Percentiles rank a stretch among this genome's conserved stretches.
phyloP scores from a whole-genome alignment of 306 rosid species.

The Boehmeria nivea region DNA sequence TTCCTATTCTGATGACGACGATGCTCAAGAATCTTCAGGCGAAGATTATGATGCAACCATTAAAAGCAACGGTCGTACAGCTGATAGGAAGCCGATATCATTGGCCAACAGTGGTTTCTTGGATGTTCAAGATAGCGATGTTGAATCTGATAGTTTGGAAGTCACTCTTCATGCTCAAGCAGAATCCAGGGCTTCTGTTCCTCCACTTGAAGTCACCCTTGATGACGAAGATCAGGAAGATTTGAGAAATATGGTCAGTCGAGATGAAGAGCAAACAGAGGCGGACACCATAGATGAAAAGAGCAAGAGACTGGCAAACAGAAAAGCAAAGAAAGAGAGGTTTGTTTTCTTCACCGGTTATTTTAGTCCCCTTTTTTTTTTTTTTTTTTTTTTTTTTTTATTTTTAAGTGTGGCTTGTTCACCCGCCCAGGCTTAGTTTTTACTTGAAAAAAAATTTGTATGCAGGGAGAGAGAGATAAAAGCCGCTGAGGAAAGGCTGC shows the following conservation, averaged over 20 bases:
- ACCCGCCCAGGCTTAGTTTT: too few relatives aligned
- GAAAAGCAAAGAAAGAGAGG: slow-evolving; percentile 70
- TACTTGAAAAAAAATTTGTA: neutral
- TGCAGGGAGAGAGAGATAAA: slow-evolving; percentile 70
- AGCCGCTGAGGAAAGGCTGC: slow-evolving; percentile 76
- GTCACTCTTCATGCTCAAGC: slow-evolving; percentile 43
- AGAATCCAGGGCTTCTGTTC: slow-evolving; percentile 70
- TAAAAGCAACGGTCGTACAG: too few relatives aligned
- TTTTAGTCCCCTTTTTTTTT: neutral
- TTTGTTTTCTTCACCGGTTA: slow-evolving; percentile 14
- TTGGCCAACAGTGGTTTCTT: neutral
- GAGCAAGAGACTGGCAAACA: slow-evolving; percentile 55
- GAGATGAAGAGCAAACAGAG: slow-evolving; percentile 37
- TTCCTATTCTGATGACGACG: slow-evolving; percentile 34
- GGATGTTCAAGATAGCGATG: slow-evolving; percentile 30
- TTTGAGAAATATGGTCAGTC: slow-evolving; percentile 21
- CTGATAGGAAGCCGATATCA: too few relatives aligned
- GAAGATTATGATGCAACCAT: slow-evolving; percentile 41
- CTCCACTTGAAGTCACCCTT: slow-evolving; percentile 78
- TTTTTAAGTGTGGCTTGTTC: too few relatives aligned
- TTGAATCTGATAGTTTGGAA: slow-evolving; percentile 36
- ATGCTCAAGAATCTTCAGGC: slow-evolving; percentile 24
- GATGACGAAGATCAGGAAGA: slow-evolving; percentile 54
- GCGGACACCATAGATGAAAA: slow-evolving; percentile 37
- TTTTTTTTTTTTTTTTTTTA: too few relatives aligned